phyloP scores from a whole-genome alignment of 1,284 basidiomycete species.

The Melanopsichium pennsylvanicum region DNA sequence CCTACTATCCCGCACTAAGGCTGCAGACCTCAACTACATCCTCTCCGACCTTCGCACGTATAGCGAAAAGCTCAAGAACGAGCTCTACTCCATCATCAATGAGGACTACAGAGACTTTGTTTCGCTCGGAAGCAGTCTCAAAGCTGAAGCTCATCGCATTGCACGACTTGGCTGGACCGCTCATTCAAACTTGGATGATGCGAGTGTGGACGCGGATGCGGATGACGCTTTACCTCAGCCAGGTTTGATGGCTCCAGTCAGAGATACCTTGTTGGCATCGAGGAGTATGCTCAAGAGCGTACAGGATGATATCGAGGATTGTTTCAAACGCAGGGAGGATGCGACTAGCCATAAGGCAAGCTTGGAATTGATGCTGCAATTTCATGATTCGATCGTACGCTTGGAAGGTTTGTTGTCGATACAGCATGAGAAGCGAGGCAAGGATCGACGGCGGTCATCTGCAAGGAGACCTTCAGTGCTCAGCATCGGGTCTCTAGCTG shows the following conservation, averaged over 20 bases:
- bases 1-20: slow-evolving; percentile 83
- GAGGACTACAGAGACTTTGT: slow-evolving; percentile 98
- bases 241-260: slow-evolving; percentile 35
- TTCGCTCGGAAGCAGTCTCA: slow-evolving; percentile 73
- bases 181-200: neutral
- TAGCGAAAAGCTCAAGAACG: slow-evolving; percentile 81
- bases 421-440: slow-evolving; percentile 12
- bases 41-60: slow-evolving; percentile 86
- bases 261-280: slow-evolving; percentile 31
- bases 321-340: slow-evolving; percentile 84
- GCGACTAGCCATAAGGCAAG: slow-evolving; percentile 71
- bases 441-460: slow-evolving; percentile 2
- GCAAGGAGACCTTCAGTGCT: slow-evolving; percentile 18
- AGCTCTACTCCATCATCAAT: slow-evolving; percentile 92
- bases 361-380: slow-evolving; percentile 82
- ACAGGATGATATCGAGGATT: slow-evolving; percentile 77
- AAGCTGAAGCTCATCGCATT: slow-evolving; percentile 39
- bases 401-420: slow-evolving; percentile 82
- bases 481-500: slow-evolving; percentile 4
- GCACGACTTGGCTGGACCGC: slow-evolving; percentile 32
- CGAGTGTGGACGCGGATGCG: neutral
- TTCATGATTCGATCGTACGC: slow-evolving; percentile 83
- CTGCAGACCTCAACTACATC: slow-evolving; percentile 81
- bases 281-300: slow-evolving; percentile 73
- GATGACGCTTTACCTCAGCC: neutral